phyloP scores from a whole-genome alignment of 2,329 filamentous ascomycete species.

The Cercospora canescens region DNA sequence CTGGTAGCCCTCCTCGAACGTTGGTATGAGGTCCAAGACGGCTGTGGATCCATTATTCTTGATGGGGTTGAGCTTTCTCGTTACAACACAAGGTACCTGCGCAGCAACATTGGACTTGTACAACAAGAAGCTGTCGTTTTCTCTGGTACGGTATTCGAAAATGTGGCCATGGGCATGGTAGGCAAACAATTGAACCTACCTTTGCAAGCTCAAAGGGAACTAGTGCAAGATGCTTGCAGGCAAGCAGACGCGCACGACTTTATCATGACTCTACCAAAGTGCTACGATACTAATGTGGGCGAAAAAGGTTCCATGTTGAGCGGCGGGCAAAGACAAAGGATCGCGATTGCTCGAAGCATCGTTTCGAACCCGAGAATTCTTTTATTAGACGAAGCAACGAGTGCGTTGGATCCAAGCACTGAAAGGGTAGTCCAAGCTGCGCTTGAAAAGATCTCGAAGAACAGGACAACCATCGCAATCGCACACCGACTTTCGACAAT shows the following conservation, averaged over 20 bases:
- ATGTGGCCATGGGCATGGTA: not conserved
- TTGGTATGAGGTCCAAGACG: slow-evolving; percentile 31
- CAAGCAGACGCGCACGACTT: slow-evolving; percentile 37
- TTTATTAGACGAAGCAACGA: slow-evolving; percentile 40
- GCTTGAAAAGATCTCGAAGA: slow-evolving; percentile 31
- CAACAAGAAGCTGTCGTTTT: slow-evolving; percentile 9
- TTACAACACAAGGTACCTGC: slow-evolving; percentile 32
- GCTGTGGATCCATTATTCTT: slow-evolving; percentile 29
- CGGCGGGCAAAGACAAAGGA: slow-evolving; percentile 37
- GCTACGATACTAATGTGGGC: slow-evolving; percentile 36
- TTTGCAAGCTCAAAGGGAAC: not conserved
- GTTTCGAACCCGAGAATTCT: slow-evolving; percentile 38
- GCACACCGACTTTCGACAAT: slow-evolving; percentile 48
- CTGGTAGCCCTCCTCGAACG: slow-evolving; percentile 36
- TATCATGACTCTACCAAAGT: slow-evolving; percentile 35
- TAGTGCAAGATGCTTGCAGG: slow-evolving; percentile 19
- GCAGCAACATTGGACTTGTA: slow-evolving; percentile 31
- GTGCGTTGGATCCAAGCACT: slow-evolving; percentile 36
- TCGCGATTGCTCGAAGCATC: slow-evolving; percentile 40
- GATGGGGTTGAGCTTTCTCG: slow-evolving; percentile 7
- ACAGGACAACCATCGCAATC: slow-evolving; percentile 40
- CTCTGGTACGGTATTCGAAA: slow-evolving; percentile 43
- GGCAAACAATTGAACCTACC: not conserved
- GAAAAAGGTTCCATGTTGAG: slow-evolving; percentile 33
- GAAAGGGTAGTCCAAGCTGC: slow-evolving; percentile 37